Conservation (phyloP, 352 stramenopile species). For the Aphanomyces stellatus region DNA sequence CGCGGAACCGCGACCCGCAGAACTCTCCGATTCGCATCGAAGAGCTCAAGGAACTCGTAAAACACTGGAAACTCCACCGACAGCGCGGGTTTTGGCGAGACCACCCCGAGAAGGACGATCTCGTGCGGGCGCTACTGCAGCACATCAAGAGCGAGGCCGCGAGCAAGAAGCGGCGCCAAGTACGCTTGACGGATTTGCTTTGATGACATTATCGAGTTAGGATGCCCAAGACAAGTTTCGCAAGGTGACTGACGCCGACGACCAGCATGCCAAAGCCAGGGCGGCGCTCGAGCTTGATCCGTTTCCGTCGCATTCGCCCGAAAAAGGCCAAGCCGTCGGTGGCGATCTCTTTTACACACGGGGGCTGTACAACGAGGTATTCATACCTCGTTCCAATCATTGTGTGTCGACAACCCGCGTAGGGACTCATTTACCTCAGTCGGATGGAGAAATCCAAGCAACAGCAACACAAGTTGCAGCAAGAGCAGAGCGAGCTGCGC, state of each 20-base stretch:
- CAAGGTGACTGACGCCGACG: not conserved
- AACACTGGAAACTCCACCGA: constrained; percentile 86
- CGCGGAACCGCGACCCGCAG: constrained; percentile 66
- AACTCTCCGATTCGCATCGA: constrained; percentile 83
- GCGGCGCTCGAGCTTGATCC: not conserved
- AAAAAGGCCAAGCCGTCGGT: not conserved
- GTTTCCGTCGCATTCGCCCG: not conserved
- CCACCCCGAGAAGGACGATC: constrained; percentile 84
- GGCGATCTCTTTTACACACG: constrained; percentile 80
- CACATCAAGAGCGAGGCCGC: constrained; percentile 71
- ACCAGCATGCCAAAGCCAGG: not conserved
- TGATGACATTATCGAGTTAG: no score
- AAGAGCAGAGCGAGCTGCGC: not conserved
- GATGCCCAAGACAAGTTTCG: not conserved
- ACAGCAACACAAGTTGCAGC: constrained; percentile 17
- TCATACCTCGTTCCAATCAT: not conserved
- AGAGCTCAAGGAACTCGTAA: constrained; percentile 87
- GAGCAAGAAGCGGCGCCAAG: constrained; percentile 72
- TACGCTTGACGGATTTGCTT: no score
- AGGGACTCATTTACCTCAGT: constrained; percentile 76
- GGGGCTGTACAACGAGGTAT: constrained; percentile 71
- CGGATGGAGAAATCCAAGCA: constrained; percentile 63
- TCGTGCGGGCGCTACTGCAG: constrained; percentile 77
- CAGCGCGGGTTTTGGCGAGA: constrained; percentile 86
- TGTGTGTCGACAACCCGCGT: not conserved